Percentiles rank a stretch among this genome's conserved stretches.
Evolutionary conservation across 2,329 filamentous ascomycete species (phyloP).

Genomic region (Colletotrichum spaethianum): DNA sequence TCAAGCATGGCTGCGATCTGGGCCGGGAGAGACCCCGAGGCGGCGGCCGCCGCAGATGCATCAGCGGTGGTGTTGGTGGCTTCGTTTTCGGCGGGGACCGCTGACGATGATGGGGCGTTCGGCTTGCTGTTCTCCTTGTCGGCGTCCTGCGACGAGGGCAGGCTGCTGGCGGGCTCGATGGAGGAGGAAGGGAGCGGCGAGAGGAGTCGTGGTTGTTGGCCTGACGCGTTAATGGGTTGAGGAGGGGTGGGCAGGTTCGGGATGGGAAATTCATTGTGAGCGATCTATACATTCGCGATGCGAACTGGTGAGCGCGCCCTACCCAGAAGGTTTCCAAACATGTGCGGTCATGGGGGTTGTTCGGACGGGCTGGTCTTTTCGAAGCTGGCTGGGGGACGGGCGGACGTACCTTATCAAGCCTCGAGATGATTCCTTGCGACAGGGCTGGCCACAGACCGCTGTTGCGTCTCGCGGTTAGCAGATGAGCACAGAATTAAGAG

Average conservation of each 20-base stretch:
- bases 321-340: slow-evolving; percentile 49
- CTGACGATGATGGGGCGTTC: slow-evolving; percentile 47
- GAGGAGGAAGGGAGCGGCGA: slow-evolving; percentile 64
- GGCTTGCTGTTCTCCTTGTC: slow-evolving; percentile 78
- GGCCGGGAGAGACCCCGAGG: slow-evolving; percentile 70
- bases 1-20: slow-evolving; percentile 74
- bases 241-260: slow-evolving; percentile 68
- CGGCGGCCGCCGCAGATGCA: slow-evolving; percentile 47
- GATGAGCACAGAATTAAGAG: slow-evolving; percentile 36
- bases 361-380: background rate
- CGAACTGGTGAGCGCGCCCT: slow-evolving; percentile 33
- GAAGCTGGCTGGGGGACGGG: background rate
- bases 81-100: slow-evolving; percentile 51
- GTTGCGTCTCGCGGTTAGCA: slow-evolving; percentile 47
- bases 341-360: slow-evolving; percentile 50
- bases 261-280: slow-evolving; percentile 81
- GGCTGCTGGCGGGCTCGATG: slow-evolving; percentile 49
- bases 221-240: slow-evolving; percentile 55
- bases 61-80: slow-evolving; percentile 51
- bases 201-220: slow-evolving; percentile 57
- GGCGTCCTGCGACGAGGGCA: slow-evolving; percentile 66
- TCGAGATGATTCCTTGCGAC: slow-evolving; percentile 74
- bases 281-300: slow-evolving; percentile 69
- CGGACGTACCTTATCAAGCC: slow-evolving; percentile 73
- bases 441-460: slow-evolving; percentile 80